These are phyloP conservation scores for Nyssa sinensis DNA, from an alignment of 148 eudicot genomes.

Conservation along the genomic window DNA sequence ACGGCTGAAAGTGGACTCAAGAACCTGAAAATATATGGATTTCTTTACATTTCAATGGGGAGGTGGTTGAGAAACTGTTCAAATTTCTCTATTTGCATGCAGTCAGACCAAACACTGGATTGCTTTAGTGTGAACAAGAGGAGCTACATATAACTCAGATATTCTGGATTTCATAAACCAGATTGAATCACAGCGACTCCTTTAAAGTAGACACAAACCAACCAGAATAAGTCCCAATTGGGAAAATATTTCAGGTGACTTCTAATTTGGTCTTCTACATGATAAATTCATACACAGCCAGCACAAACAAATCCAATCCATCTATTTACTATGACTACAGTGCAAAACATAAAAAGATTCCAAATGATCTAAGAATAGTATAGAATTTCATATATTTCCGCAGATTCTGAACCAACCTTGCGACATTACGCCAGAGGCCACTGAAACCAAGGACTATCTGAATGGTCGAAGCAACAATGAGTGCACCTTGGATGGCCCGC, in stretches of 20 bases:
- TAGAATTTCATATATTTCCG: not conserved
- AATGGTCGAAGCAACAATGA: conserved; percentile 90
- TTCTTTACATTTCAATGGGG: not conserved
- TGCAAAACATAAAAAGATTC: no score
- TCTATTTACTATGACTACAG: not conserved
- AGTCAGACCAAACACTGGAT: not conserved
- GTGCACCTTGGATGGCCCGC: conserved; percentile 92
- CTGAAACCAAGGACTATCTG: conserved; percentile 97
- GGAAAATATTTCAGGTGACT: not conserved
- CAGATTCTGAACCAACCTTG: conserved; percentile 44
- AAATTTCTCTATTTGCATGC: not conserved
- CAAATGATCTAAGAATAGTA: not conserved
- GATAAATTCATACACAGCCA: not conserved
- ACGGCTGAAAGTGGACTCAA: conserved; percentile 89
- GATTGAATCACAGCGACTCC: not conserved
- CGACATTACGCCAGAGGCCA: conserved; percentile 96
- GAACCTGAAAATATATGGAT: conserved; percentile 39
- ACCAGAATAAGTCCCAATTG: not conserved
- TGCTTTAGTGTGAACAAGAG: not conserved
- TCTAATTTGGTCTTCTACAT: not conserved
- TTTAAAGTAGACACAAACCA: not conserved
- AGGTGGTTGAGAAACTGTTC: not conserved
- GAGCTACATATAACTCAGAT: not conserved
- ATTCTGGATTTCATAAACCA: not conserved
- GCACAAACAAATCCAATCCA: not conserved